Percentiles rank a stretch among this genome's conserved stretches.
Conservation (phyloP, 352 stramenopile species). For the Thalassiosira hispida region DNA sequence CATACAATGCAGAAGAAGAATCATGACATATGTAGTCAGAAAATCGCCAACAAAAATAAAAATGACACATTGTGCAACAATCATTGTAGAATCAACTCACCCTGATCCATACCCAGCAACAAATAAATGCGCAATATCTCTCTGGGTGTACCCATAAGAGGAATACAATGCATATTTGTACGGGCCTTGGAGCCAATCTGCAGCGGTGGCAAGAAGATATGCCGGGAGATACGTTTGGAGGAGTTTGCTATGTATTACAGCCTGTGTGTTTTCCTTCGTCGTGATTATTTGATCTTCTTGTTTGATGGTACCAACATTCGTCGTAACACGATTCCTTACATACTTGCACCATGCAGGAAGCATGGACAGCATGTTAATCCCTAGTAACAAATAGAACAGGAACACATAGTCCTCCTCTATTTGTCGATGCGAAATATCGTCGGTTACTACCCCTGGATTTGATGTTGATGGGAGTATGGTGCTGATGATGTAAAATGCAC, state of each 20-base stretch:
- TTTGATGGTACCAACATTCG: constrained; percentile 1
- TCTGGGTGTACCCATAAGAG: constrained; percentile 55
- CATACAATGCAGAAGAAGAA: not conserved
- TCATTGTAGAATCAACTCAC: no score
- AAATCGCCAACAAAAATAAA: no score
- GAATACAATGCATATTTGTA: constrained; percentile 86
- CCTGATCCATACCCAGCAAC: constrained; percentile 76
- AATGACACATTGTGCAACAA: no score
- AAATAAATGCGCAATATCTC: constrained; percentile 89
- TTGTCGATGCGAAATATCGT: constrained; percentile 10
- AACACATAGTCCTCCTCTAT: constrained; percentile 17
- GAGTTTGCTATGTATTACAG: constrained; percentile 19
- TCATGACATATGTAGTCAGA: not conserved
- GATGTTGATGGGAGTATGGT: no score
- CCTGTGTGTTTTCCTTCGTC: constrained; percentile 9
- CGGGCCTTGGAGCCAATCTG: constrained; percentile 88
- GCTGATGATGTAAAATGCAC: no score
- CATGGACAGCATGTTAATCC: constrained; percentile 5
- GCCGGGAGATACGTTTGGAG: constrained; percentile 66
- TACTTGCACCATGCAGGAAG: not conserved
- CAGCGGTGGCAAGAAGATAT: constrained; percentile 73
- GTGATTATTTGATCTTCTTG: constrained; percentile 7
- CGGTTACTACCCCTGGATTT: no score
- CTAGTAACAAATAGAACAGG: constrained; percentile 20
- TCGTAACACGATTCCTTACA: not conserved